Evolutionary conservation across 2,329 filamentous ascomycete species (phyloP), one percentile per base, ranked within the genome.

Genomic region (Didymella pomorum): DNA sequence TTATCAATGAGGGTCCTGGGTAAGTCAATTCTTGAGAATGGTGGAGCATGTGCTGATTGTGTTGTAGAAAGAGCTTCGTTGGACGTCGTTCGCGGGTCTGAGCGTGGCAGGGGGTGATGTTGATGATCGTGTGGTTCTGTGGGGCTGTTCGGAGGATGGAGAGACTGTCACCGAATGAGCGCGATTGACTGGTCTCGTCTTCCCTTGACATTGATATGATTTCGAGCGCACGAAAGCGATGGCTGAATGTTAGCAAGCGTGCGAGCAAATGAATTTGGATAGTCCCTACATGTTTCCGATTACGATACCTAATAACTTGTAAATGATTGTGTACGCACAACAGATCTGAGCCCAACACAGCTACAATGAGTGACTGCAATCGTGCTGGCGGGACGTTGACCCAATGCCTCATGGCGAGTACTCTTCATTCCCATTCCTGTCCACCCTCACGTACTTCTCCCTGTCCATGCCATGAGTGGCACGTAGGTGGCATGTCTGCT

Each of bases 381-480:
- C 11, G 20, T 6, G 9, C 2, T 21, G 9, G 1, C 14, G 14
- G 2, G 16, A 4, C 10, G 9, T 21, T 16, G 16, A 21, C 5
- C 16, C 28, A 9, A 25, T 4, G 8, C 6, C 21, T 58, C 16
- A 58, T 1, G 56, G 50, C 3, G 50, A 26, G 20, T 63, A 69
- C 31, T 69, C 65, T 45, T 65, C 45, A 18, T 70, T 68, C 2
- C 66, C 67, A 4, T 68, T 45, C 48, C 63, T 64, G 41, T 74
- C 69, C 37, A 69, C 69, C 48, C 70, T 67, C 21, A 65, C 58
- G 26, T 62, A 64, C 29, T 69, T 72, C 25, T 75, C 70, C 58
- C 67, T 69, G 48, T 81, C 78, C 68, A 79, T 76, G 10, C 74
- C 69, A 60, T 82, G 80, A 1, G 75, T 73, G 12, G 66, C 64